phyloP scores from a whole-genome alignment of 2,329 filamentous ascomycete genomes.

The Arthrinium puccinioides region DNA sequence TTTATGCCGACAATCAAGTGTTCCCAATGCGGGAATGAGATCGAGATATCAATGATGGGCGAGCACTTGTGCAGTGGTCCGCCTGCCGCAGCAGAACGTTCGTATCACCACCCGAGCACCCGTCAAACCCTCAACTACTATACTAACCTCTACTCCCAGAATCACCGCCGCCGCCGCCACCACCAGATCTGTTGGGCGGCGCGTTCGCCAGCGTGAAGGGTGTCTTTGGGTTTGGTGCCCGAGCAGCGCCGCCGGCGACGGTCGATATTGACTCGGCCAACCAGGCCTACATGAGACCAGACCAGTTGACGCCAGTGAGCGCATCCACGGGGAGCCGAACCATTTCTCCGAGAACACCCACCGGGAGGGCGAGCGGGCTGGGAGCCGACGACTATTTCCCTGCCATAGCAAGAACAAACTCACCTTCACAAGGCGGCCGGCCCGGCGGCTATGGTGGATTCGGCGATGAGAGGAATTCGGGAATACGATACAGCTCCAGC shows the following conservation, averaged over 20 bases:
- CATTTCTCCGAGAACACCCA: conserved; percentile 55
- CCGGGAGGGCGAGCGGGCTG: conserved; percentile 34
- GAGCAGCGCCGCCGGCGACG: conserved; percentile 36
- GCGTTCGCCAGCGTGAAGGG: conserved; percentile 29
- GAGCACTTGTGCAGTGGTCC: conserved; percentile 65
- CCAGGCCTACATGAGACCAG: conserved; percentile 43
- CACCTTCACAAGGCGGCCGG: conserved; percentile 30
- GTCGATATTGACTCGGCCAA: conserved; percentile 49
- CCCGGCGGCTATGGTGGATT: conserved; percentile 45
- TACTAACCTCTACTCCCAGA: conserved; percentile 20
- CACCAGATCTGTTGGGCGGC: conserved; percentile 24
- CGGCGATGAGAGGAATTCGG: conserved; percentile 21
- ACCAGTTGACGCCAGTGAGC: conserved; percentile 58
- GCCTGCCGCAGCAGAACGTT: conserved; percentile 34
- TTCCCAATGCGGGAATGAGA: conserved; percentile 68
- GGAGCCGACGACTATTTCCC: conserved; percentile 38
- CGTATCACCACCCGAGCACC: conserved; percentile 5
- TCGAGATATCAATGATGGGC: conserved; percentile 80
- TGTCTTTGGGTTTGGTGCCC: conserved; percentile 32
- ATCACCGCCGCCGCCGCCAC: conserved; percentile 11
- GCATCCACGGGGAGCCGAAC: conserved; percentile 51
- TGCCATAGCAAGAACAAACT: conserved; percentile 34
- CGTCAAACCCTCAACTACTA: too few species aligned
- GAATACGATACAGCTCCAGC: conserved; percentile 5
- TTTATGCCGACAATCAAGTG: conserved; percentile 83